Base-by-base conservation (phyloP, 2,329 filamentous ascomycete genomes). In the Trichoderma atrobrunneum region DNA sequence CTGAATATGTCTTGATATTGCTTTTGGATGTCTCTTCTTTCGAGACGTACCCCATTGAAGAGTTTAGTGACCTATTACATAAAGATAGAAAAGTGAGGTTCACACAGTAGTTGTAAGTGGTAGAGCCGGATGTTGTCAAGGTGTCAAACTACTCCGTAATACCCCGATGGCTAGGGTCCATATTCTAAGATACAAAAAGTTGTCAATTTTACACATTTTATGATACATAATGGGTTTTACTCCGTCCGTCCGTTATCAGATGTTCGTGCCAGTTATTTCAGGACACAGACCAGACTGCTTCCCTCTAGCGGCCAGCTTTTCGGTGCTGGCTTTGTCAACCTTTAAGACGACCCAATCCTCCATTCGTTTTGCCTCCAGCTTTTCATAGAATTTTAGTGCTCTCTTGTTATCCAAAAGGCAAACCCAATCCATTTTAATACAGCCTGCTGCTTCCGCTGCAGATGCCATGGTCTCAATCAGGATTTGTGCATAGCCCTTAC, bases 401-500 rank as follows among this genome's bases (percentile, higher is more conserved):
- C 24, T 57, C n/a, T 59, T 21, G 16, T 59, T 67, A 24, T 67
- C 16, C 24, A 21, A 57, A 7, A 67, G 51, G 24, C 64, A 67
- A 1, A 67, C 32, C 64, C 64, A 67, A 18, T 67, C 51, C 64
- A 59, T 67, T 39, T 59, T 67, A 0, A 43, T 24, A 59, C 64
- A 67, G 1, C 64, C 64, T 39, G 64, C 64, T 28, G 64, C 51
- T 67, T 67, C 32, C 21, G 64, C 64, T 16, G 32, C 64, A 39
- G 51, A 67, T 7, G 64, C 64, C 64, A 67, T 57, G 10, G 32
- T 28, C 8, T 59, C 51, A 30, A 67, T 57, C 7, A 67, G 51
- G 18, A 67, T 67, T 24, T 18, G 64, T 3, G 51, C 64, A 59
- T 67, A 67, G 14, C 64, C 64, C 16, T 21, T 51, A n/a, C 51